Evolutionary conservation across 1,139 yeast species (phyloP), one percentile per base, ranked within the genome.

Genomic region (Pichia sp.): DNA sequence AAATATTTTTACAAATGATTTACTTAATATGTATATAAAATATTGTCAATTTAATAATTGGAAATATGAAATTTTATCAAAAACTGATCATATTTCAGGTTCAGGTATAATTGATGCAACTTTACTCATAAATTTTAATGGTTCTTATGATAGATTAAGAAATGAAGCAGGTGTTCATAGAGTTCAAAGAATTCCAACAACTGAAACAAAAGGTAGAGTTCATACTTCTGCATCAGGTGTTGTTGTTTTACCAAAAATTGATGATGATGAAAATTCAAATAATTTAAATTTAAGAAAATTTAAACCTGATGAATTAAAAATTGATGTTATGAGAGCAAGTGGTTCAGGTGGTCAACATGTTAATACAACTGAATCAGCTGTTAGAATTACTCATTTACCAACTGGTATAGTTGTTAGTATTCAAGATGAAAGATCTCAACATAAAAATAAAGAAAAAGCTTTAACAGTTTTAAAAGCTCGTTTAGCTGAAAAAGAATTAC

Each of bases 281-380:
- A 71, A 64, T 33, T 65, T 65, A n/a, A 79, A 81, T 31, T 74
- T 82, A 20, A 67, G 92, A 39, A 77, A 77, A 49, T 87, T 92
- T 64, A 81, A 79, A 20, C 87, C 94, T 0, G 95, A 87, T 3
- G 98, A 92, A 58, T 82, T 92, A 16, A 73, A 96, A 50, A 78
- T 92, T 5, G 98, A 94, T 63, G 87, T 94, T 12, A 94, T 90
- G 97, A 72, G 98, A 57, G 87, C 98, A 0, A 81, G 96, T 44
- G 99, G 98, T 3, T 85, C 95, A 53, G 99, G 99, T 45, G 99
- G 99, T 0, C 99, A 92, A 66, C 98, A 94, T 61, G 99, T 92
- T 40, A 92, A 94, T 61, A 92, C 97, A 22, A 92, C 98, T 0
- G 98, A 92, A 62, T 87, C 97, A 1, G 99, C 98, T 0, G 97